Base-by-base conservation (phyloP, 768 basidiomycete genomes). In the Kwoniella heveanensis region DNA sequence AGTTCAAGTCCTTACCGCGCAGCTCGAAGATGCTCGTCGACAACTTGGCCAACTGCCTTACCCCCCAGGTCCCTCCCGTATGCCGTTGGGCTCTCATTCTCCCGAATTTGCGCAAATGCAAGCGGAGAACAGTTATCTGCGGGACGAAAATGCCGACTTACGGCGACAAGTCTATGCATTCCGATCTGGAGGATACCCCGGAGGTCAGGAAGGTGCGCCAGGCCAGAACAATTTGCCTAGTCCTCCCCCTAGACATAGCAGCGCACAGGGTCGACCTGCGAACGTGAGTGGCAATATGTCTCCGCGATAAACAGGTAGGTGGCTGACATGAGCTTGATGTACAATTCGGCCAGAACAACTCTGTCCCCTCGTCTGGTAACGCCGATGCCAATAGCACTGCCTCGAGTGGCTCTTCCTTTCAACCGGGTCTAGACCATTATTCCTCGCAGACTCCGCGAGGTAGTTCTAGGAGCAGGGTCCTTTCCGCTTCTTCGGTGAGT, bases 61-160 rank as follows among this genome's bases (percentile, higher is more conserved):
- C 51, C 46, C 56, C 5, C 63, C 63, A 21, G 63, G 63, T 8
- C 46, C 57, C n/a, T 60, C 63, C 1, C 27, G 54, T 3, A 54
- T 62, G 27, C 60, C 60, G n/a, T 25, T 71, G 8, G 58, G 65
- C 29, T 58, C 70, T n/a, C 55, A 66, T 29, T 60, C 66, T 29
- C 72, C 70, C 12, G 68, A 71, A 32, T 61, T 52, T 46, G 59
- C 52, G 12, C 64, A 62, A 22, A 36, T 74, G 10, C 65, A 72
- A 29, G 67, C 67, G 7, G 72, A 77, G 48, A 77, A 77, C 61
- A 51, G 61, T 5, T 74, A 72, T 39, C 69, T 77, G 1, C 64
- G 75, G 36, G 73, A 79, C 25, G 77, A 79, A 54, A 75, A 75
- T 30, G 63, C 70, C 24, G 72, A 71, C 52, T 62, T 76, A 6